These are phyloP conservation scores for Fonsecaea monophora DNA, from an alignment of 2,329 filamentous ascomycete genomes.

Conservation along the genomic window DNA sequence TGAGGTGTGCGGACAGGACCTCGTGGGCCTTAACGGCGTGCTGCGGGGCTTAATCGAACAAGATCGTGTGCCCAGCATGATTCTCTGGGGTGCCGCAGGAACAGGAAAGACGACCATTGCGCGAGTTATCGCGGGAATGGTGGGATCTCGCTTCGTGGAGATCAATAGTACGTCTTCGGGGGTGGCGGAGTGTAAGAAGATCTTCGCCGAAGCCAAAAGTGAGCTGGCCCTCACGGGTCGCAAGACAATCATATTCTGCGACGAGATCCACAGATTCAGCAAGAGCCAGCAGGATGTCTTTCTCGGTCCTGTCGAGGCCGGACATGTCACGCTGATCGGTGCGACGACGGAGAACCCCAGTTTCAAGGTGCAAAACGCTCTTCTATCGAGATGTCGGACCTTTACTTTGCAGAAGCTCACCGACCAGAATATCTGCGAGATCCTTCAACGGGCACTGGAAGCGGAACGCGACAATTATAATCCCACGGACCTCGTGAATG, in stretches of 20 bases:
- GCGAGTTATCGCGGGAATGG: slow-evolving; percentile 81
- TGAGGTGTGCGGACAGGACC: slow-evolving; percentile 87
- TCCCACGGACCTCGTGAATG: slow-evolving; percentile 68
- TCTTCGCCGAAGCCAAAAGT: slow-evolving; percentile 82
- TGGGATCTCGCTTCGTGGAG: slow-evolving; percentile 87
- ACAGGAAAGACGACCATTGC: slow-evolving; percentile 74
- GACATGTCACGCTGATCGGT: slow-evolving; percentile 88
- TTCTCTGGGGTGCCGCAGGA: slow-evolving; percentile 71
- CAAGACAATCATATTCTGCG: slow-evolving; percentile 95
- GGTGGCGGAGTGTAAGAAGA: slow-evolving; percentile 88
- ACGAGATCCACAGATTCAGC: slow-evolving; percentile 92
- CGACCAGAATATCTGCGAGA: slow-evolving; percentile 72
- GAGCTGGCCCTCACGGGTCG: slow-evolving; percentile 82
- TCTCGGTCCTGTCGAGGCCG: slow-evolving; percentile 86
- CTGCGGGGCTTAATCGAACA: slow-evolving; percentile 84
- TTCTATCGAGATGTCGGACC: slow-evolving; percentile 87
- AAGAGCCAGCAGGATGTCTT: slow-evolving; percentile 96
- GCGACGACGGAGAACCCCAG: slow-evolving; percentile 97
- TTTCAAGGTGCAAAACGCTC: slow-evolving; percentile 86
- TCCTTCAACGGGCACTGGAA: slow-evolving; percentile 76
- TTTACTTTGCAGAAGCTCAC: slow-evolving; percentile 83
- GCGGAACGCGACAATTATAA: slow-evolving; percentile 52
- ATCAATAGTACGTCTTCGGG: slow-evolving; percentile 92
- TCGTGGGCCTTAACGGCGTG: slow-evolving; percentile 84
- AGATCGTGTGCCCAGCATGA: slow-evolving; percentile 89